Percentiles rank a stretch among this genome's conserved stretches.
Evolutionary conservation across 768 basidiomycete genomes (phyloP).

Genomic region (Ephemerocybe angulata): DNA sequence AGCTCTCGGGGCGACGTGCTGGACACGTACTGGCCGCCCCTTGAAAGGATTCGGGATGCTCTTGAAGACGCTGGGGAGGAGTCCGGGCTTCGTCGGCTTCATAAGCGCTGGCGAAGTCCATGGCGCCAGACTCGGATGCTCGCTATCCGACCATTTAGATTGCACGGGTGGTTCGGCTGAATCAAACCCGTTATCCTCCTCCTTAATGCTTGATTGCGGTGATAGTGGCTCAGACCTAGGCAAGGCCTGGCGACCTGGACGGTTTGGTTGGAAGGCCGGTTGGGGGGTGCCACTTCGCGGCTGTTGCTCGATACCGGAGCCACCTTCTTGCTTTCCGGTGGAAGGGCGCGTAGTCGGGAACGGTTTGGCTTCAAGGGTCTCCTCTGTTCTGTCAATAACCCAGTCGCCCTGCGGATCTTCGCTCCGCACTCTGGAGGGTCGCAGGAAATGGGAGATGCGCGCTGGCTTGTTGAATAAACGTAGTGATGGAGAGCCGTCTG

Average conservation of each 20-base stretch:
- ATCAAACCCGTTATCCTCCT: background rate
- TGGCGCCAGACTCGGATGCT: background rate
- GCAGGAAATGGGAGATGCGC: background rate
- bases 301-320: background rate
- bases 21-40: background rate
- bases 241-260: background rate
- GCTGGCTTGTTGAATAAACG: too few relatives aligned
- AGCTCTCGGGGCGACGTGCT: constrained; percentile 3
- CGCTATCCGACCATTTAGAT: constrained; percentile 10
- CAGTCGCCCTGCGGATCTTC: constrained; percentile 9
- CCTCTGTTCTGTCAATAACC: constrained; percentile 4
- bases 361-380: background rate
- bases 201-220: background rate
- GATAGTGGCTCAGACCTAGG: background rate
- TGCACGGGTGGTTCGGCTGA: background rate
- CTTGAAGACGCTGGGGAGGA: background rate
- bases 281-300: background rate
- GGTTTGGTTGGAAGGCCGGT: background rate
- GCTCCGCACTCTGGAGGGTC: background rate
- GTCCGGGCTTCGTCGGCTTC: background rate
- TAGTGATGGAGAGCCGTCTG: background rate
- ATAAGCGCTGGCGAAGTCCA: background rate
- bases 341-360: background rate
- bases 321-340: background rate
- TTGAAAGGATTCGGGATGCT: constrained; percentile 4